Percentiles rank a stretch among this genome's conserved stretches.
Evolutionary conservation across 306 rosid species (phyloP).

Genomic region (Astragalus membranaceus): DNA sequence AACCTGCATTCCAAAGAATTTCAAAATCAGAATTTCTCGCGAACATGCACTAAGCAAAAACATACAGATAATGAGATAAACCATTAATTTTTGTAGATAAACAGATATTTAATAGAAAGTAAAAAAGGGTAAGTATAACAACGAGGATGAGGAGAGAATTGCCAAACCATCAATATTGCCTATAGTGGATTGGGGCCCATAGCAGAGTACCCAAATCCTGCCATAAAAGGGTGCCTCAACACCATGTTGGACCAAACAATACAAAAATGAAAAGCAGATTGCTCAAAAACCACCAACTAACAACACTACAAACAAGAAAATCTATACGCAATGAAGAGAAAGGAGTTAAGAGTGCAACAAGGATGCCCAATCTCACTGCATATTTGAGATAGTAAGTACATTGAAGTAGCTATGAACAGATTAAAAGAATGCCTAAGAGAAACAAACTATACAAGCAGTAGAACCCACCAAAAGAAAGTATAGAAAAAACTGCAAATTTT

Average conservation of each 20-base stretch:
- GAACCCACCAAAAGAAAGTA: not conserved
- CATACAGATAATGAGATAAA: not conserved
- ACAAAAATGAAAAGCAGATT: not conserved
- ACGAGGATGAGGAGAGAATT: not conserved
- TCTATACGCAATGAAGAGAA: not conserved
- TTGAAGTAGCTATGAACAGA: not conserved
- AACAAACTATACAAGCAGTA: not conserved
- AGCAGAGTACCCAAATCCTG: too few relatives aligned
- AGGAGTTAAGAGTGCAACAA: too few relatives aligned
- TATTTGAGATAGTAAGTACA: not conserved
- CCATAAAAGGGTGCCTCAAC: too few relatives aligned
- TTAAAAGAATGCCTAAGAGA: not conserved
- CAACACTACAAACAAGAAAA: not conserved
- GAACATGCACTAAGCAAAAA: not conserved
- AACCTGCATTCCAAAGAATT: conserved; percentile 18
- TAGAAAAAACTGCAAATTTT: not conserved
- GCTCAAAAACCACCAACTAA: too few relatives aligned
- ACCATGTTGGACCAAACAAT: not conserved
- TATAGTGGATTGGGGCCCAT: too few relatives aligned
- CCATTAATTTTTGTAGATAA: not conserved
- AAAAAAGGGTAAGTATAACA: not conserved
- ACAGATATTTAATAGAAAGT: not conserved
- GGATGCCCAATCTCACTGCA: not conserved
- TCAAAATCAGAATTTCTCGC: not conserved
- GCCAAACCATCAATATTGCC: too few relatives aligned